A percentile compares a stretch with the other conserved stretches of the same genome.
These are phyloP conservation scores for Cynara cardunculus DNA, from an alignment of 129 eudicot species.

Conservation along the genomic window DNA sequence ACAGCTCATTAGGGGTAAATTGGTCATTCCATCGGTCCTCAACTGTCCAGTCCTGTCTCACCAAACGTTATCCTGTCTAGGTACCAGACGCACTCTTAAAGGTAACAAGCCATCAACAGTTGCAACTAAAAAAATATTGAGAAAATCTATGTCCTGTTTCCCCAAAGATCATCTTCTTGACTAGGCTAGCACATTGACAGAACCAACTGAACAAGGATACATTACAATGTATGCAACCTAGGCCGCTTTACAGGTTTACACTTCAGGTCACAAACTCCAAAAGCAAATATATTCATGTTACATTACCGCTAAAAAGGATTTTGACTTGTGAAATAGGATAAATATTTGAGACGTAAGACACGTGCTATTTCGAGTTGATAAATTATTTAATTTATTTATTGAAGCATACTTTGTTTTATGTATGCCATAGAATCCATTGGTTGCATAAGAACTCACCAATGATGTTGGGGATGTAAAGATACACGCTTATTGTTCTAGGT, in stretches of 20 bases:
- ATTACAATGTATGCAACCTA: neutral
- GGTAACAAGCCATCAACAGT: neutral
- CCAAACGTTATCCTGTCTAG: too few species aligned
- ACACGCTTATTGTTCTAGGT: constrained; percentile 55
- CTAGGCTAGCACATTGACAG: neutral
- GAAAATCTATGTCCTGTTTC: neutral
- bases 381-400: neutral
- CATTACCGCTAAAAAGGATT: neutral
- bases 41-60: too few species aligned
- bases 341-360: neutral
- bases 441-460: constrained; percentile 53
- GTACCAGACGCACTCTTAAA: too few species aligned
- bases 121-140: neutral
- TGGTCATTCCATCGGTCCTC: too few species aligned
- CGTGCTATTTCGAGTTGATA: neutral
- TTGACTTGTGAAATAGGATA: neutral
- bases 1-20: too few species aligned
- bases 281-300: neutral
- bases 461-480: constrained; percentile 87
- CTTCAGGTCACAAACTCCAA: neutral
- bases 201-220: neutral
- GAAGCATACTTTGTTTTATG: neutral
- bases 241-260: neutral
- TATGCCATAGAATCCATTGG: neutral
- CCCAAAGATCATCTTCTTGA: neutral